Evolutionary conservation across 306 rosid genomes (phyloP).

Genomic region (Herpetospermum pedunculosum): DNA sequence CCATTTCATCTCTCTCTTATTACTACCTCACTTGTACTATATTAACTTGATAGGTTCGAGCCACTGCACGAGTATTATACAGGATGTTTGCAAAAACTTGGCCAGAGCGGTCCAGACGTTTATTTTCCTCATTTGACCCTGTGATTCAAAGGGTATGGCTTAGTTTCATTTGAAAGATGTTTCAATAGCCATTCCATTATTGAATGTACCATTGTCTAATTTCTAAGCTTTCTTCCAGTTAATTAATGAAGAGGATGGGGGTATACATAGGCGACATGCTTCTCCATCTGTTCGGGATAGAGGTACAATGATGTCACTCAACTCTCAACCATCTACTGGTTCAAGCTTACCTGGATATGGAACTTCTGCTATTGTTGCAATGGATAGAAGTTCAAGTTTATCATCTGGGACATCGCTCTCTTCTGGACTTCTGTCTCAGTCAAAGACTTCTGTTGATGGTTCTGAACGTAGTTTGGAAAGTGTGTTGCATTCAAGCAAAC

Average conservation of each 20-base stretch:
- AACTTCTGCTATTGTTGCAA: constrained; percentile 98
- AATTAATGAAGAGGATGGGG: constrained; percentile 98
- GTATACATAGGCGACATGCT: constrained; percentile 78
- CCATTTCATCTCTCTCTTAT: neutral
- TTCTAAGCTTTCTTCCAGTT: constrained; percentile 36
- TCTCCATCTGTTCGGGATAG: constrained; percentile 94
- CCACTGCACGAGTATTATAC: constrained; percentile 93
- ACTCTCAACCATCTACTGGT: constrained; percentile 52
- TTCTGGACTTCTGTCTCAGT: constrained; percentile 65
- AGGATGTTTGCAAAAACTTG: constrained; percentile 96
- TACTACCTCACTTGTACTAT: constrained; percentile 3
- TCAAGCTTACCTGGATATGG: constrained; percentile 86
- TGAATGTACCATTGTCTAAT: constrained; percentile 12
- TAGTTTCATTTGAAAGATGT: constrained; percentile 18
- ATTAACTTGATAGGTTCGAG: constrained; percentile 66
- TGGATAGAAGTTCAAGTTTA: constrained; percentile 86
- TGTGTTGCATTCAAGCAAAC: constrained; percentile 91
- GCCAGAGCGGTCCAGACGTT: constrained; percentile 85
- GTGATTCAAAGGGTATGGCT: constrained; percentile 86
- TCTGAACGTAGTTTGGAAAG: constrained; percentile 89
- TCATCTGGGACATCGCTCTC: constrained; percentile 69
- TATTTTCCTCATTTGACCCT: constrained; percentile 81
- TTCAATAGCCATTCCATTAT: constrained; percentile 10
- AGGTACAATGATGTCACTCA: constrained; percentile 38
- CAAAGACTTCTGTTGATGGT: constrained; percentile 60